These are phyloP conservation scores for Pouteria campechiana DNA, from an alignment of 179 eudicot species.

Conservation along the genomic window DNA sequence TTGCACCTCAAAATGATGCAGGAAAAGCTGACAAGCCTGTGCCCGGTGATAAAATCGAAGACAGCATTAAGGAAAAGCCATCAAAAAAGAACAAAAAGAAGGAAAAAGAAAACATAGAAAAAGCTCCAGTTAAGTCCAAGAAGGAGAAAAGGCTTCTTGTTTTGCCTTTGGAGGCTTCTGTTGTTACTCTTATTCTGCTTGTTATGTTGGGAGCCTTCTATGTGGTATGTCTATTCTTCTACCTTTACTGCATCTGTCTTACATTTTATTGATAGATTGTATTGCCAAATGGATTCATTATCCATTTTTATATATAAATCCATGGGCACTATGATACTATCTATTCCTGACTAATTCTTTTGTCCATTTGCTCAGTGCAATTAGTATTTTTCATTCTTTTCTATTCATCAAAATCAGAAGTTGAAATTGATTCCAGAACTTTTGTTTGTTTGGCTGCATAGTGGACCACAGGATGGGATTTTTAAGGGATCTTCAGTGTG, in stretches of 20 bases:
- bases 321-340: too few species aligned
- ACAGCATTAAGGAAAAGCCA: slow-evolving; percentile 36
- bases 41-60: slow-evolving; percentile 43
- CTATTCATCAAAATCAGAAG: too few species aligned
- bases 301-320: too few species aligned
- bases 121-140: slow-evolving; percentile 38
- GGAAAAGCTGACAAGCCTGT: slow-evolving; percentile 49
- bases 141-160: slow-evolving; percentile 59
- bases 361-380: too few species aligned
- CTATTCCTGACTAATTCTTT: too few species aligned
- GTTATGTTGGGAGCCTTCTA: slow-evolving; percentile 87
- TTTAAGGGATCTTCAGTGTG: too few species aligned
- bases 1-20: slow-evolving; percentile 29
- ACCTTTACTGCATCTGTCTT: background rate
- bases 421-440: too few species aligned
- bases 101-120: slow-evolving; percentile 63
- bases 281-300: too few species aligned
- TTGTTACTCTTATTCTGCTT: slow-evolving; percentile 57
- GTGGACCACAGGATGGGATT: too few species aligned
- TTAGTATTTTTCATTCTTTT: too few species aligned
- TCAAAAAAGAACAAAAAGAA: slow-evolving; percentile 63
- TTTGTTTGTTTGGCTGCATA: too few species aligned
- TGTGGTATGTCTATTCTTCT: slow-evolving; percentile 54
- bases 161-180: slow-evolving; percentile 80
- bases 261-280: too few species aligned